A percentile compares a stretch with the other conserved stretches of the same genome.
Conservation (phyloP, 345 rosid species). For the Pistacia vera region DNA sequence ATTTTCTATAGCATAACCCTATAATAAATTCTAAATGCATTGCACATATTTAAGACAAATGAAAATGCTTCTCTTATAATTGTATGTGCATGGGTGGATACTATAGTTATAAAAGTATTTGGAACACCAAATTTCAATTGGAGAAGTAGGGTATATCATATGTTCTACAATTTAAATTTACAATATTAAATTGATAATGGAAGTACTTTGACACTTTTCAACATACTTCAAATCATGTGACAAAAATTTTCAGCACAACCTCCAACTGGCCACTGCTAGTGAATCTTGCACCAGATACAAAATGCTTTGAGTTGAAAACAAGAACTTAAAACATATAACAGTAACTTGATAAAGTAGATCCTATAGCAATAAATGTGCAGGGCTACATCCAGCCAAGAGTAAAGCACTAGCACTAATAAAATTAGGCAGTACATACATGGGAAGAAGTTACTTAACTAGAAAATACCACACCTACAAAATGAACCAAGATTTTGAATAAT, state of each 20-base stretch:
- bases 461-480: neutral
- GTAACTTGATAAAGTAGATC: neutral
- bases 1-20: too few species aligned
- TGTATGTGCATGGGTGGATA: neutral
- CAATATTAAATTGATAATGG: neutral
- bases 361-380: neutral
- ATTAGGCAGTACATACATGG: neutral
- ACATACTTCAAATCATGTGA: neutral
- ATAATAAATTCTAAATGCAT: neutral
- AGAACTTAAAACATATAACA: neutral
- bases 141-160: neutral
- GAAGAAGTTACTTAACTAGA: neutral
- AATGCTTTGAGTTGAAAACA: slow-evolving; percentile 3
- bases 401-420: neutral
- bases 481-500: neutral
- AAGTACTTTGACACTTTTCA: neutral
- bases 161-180: neutral
- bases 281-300: slow-evolving; percentile 1
- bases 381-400: neutral
- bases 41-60: neutral
- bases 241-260: neutral
- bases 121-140: neutral
- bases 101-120: neutral
- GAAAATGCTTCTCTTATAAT: neutral
- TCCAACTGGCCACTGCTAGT: neutral